phyloP scores from a whole-genome alignment of 495 filamentous ascomycete genomes.

The Apiosordaria backusii region DNA sequence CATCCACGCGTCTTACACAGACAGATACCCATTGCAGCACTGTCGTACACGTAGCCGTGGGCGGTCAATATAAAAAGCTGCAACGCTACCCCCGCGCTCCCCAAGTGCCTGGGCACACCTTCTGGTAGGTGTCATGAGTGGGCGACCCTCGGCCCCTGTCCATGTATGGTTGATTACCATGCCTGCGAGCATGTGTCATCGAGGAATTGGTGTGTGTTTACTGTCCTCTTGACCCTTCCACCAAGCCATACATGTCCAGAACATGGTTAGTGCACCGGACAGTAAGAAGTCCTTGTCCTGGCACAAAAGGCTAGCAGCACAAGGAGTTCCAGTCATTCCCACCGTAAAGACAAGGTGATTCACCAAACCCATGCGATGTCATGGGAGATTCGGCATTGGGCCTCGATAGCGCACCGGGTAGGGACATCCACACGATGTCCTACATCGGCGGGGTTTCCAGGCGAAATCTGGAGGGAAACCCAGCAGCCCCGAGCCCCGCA shows the following conservation, averaged over 20 bases:
- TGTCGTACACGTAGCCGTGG: background rate
- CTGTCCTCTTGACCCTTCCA: background rate
- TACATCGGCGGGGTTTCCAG: conserved; percentile 7
- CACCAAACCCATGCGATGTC: background rate
- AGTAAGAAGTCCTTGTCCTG: too few relatives aligned
- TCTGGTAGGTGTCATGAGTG: too few relatives aligned
- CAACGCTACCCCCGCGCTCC: background rate
- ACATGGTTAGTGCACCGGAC: too few relatives aligned
- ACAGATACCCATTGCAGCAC: too few relatives aligned
- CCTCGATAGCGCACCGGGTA: background rate
- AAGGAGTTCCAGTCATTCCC: background rate
- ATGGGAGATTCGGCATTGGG: background rate
- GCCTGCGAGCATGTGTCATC: background rate
- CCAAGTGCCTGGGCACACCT: conserved; percentile 1
- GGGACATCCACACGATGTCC: background rate
- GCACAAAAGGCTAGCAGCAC: background rate
- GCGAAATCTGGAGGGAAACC: too few relatives aligned
- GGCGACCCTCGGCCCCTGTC: background rate
- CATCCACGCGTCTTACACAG: background rate
- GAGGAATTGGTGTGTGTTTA: background rate
- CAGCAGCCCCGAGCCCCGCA: conserved; percentile 4
- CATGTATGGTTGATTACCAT: background rate
- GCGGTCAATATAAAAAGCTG: conserved; percentile 2
- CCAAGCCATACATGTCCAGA: background rate
- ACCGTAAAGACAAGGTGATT: background rate